Percentiles rank a stretch among this genome's conserved stretches.
These are phyloP conservation scores for Golovinomyces cichoracearum DNA, from an alignment of 2,329 filamentous ascomycete genomes.

Conservation along the genomic window DNA sequence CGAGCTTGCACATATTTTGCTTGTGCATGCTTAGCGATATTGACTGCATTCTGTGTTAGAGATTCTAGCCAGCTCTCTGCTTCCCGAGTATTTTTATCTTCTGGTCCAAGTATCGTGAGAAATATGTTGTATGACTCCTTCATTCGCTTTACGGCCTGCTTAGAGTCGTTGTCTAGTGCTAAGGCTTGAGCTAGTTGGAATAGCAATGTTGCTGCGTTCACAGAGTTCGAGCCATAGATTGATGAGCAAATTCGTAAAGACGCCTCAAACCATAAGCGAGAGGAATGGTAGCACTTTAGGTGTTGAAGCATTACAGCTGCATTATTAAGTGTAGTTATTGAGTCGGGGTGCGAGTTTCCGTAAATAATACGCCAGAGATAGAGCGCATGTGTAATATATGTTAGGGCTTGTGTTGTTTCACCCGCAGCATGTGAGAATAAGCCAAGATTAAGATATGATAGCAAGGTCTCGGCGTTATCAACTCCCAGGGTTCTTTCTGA, in stretches of 20 bases:
- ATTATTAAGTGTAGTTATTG: conserved; percentile 96
- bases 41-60: conserved; percentile 82
- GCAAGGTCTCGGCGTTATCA: conserved; percentile 76
- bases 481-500: conserved; percentile 82
- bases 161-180: conserved; percentile 83
- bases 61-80: conserved; percentile 92
- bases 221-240: conserved; percentile 65
- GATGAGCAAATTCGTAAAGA: conserved; percentile 71
- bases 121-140: conserved; percentile 93
- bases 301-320: conserved; percentile 95
- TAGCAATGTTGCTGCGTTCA: conserved; percentile 79
- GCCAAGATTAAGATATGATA: conserved; percentile 87
- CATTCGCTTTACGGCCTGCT: conserved; percentile 78
- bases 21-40: conserved; percentile 80
- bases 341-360: conserved; percentile 77
- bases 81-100: conserved; percentile 95
- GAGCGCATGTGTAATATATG: conserved; percentile 75
- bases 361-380: conserved; percentile 96
- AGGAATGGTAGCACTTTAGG: conserved; percentile 82
- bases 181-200: conserved; percentile 94
- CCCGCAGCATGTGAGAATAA: conserved; percentile 81
- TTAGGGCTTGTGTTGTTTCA: conserved; percentile 67
- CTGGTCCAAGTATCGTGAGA: conserved; percentile 56
- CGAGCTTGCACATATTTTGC: conserved; percentile 63
- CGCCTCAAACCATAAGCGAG: conserved; percentile 86